Evolutionary conservation across 2,329 filamentous ascomycete species (phyloP).

Genomic region (Tolypocladium album): DNA sequence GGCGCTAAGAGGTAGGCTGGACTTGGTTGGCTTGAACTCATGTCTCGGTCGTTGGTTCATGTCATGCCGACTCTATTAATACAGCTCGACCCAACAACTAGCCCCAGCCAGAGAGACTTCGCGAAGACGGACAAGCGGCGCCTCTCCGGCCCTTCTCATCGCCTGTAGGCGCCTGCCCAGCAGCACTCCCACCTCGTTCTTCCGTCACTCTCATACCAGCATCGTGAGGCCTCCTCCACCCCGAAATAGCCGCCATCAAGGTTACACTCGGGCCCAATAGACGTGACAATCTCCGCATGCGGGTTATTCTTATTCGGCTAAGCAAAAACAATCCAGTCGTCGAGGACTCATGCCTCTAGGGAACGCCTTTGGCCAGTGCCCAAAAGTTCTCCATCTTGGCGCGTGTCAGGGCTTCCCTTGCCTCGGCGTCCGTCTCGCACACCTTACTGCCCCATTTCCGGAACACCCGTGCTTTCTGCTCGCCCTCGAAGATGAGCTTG

Average conservation of each 20-base stretch:
- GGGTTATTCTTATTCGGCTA: not conserved
- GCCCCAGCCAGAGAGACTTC: not conserved
- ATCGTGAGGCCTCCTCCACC: not conserved
- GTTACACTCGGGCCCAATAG: not conserved
- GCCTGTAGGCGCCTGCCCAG: not conserved
- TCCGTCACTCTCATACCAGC: not conserved
- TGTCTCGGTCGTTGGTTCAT: not conserved
- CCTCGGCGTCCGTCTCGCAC: constrained; percentile 88
- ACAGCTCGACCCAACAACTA: not conserved
- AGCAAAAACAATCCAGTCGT: not conserved
- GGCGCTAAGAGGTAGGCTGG: not conserved
- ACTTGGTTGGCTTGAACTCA: not conserved
- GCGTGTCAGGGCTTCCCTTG: constrained; percentile 66
- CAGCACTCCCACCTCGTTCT: not conserved
- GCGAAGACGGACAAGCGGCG: not conserved
- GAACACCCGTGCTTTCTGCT: constrained; percentile 70
- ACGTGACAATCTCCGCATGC: not conserved
- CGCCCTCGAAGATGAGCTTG: constrained; percentile 80
- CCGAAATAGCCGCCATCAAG: not conserved
- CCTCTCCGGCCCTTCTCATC: not conserved
- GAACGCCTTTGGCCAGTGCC: constrained; percentile 65
- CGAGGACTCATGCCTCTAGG: not conserved
- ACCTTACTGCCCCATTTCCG: constrained; percentile 80
- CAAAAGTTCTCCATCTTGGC: constrained; percentile 94
- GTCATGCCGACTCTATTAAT: not conserved